These are phyloP conservation scores for Penicillium sp. DNA, from an alignment of 2,329 filamentous ascomycete species.

Conservation along the genomic window DNA sequence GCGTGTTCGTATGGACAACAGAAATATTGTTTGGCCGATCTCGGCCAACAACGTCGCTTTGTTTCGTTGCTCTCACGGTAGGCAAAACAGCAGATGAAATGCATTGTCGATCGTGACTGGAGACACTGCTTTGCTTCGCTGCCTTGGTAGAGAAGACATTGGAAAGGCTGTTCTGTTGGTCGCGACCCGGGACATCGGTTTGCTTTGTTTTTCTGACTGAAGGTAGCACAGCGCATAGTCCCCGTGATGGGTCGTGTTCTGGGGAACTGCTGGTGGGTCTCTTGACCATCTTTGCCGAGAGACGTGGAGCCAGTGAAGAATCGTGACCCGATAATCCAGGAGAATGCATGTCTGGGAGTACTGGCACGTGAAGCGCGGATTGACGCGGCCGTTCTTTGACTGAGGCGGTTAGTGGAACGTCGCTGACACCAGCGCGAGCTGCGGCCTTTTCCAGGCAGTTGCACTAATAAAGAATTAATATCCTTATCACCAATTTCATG, in stretches of 20 bases:
- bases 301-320: slow-evolving; percentile 6
- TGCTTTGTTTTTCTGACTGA: slow-evolving; percentile 1
- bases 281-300: slow-evolving; percentile 9
- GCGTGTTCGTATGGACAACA: not conserved
- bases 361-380: slow-evolving; percentile 1
- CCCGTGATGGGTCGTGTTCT: slow-evolving; percentile 12
- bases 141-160: not conserved
- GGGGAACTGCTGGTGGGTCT: slow-evolving; percentile 3
- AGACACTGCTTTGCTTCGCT: not conserved
- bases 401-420: slow-evolving; percentile 18
- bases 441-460: slow-evolving; percentile 45
- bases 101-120: slow-evolving; percentile 5
- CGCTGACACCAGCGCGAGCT: slow-evolving; percentile 20
- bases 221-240: slow-evolving; percentile 1
- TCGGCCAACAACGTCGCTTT: slow-evolving; percentile 2
- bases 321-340: slow-evolving; percentile 17
- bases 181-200: slow-evolving; percentile 2
- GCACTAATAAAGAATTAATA: slow-evolving; percentile 35
- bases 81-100: not conserved
- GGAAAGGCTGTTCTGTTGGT: not conserved
- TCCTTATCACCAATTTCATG: not conserved
- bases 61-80: not conserved
- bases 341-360: slow-evolving; percentile 10
- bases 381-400: slow-evolving; percentile 13
- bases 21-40: not conserved